Conservation (phyloP, 2,329 filamentous ascomycete genomes). For the Fusarium proliferatum region DNA sequence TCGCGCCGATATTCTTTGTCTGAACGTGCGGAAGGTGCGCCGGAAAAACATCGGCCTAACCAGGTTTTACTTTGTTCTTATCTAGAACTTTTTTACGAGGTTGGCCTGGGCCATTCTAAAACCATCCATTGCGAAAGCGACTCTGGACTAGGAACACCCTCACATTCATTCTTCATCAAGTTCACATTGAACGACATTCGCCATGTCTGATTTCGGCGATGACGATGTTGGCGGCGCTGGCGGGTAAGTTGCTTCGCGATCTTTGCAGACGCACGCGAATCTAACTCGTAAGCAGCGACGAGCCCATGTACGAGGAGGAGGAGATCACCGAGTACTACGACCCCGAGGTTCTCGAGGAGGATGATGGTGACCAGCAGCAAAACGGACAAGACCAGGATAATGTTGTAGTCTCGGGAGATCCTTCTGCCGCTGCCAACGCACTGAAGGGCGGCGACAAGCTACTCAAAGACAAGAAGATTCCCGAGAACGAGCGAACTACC, state of each 20-base stretch:
- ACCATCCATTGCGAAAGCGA: constrained; percentile 31
- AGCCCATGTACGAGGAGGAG: constrained; percentile 79
- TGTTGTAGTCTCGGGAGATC: constrained; percentile 70
- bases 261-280: constrained; percentile 19
- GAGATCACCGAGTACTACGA: constrained; percentile 69
- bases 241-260: constrained; percentile 58
- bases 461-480: constrained; percentile 86
- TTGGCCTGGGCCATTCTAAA: constrained; percentile 35
- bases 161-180: background rate
- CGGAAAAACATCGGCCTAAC: constrained; percentile 50
- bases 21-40: background rate
- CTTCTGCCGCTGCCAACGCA: constrained; percentile 67
- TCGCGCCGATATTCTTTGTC: background rate
- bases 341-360: constrained; percentile 65
- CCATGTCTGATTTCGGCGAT: constrained; percentile 81
- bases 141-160: background rate
- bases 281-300: constrained; percentile 63
- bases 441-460: constrained; percentile 65
- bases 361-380: constrained; percentile 62
- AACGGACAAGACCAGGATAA: constrained; percentile 69
- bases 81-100: constrained; percentile 48
- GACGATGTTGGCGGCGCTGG: constrained; percentile 69
- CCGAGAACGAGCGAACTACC: constrained; percentile 86
- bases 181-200: constrained; percentile 24
- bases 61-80: constrained; percentile 39